Evolutionary conservation across 1,284 basidiomycete genomes (phyloP).

Genomic region (Rhodofomes roseus): DNA sequence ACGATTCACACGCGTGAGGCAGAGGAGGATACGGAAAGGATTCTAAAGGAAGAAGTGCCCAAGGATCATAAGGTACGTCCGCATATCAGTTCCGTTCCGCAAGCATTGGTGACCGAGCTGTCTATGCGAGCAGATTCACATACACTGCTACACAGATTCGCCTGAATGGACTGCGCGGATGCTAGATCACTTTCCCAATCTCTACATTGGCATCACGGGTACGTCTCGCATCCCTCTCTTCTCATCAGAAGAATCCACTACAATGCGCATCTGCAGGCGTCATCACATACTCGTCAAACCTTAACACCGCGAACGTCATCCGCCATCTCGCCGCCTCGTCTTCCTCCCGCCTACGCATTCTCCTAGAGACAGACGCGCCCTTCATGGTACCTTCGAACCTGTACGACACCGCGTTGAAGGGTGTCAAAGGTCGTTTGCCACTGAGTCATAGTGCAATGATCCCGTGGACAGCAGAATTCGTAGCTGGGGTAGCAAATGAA

Average conservation of each 20-base stretch:
- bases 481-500: conserved; percentile 48
- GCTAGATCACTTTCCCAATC: conserved; percentile 73
- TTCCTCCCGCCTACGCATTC: conserved; percentile 45
- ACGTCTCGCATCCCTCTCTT: conserved; percentile 8
- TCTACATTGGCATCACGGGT: conserved; percentile 79
- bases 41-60: conserved; percentile 70
- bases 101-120: not conserved
- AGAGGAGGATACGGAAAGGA: conserved; percentile 73
- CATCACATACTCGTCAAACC: conserved; percentile 70
- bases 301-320: conserved; percentile 61
- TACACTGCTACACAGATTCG: conserved; percentile 81
- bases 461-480: conserved; percentile 78
- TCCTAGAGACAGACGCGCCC: conserved; percentile 81
- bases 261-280: conserved; percentile 46
- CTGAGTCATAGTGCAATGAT: conserved; percentile 77
- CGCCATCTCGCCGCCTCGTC: conserved; percentile 28
- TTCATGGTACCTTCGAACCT: conserved; percentile 79
- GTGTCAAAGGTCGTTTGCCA: conserved; percentile 57
- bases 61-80: conserved; percentile 56
- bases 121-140: conserved; percentile 52
- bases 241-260: not conserved
- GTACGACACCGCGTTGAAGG: conserved; percentile 47
- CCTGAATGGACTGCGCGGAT: conserved; percentile 67
- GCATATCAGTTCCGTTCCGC: not conserved
- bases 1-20: conserved; percentile 82